Percentiles rank a stretch among this genome's conserved stretches.
Conservation (phyloP, 2,329 filamentous ascomycete species). For the Sclerotinia nivalis region DNA sequence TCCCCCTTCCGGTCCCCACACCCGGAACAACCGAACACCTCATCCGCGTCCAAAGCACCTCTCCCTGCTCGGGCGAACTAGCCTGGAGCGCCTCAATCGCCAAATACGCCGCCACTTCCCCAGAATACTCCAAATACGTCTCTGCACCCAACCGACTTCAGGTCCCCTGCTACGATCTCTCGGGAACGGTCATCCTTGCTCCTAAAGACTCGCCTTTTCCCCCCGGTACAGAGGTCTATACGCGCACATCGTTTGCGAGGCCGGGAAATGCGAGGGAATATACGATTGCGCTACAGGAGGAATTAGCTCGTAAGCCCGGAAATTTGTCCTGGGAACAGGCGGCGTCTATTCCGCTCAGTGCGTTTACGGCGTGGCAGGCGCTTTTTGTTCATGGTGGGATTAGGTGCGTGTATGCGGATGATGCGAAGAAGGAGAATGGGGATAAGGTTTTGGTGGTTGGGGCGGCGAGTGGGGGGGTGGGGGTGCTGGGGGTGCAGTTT, state of each 20-base stretch:
- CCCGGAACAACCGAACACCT: background rate
- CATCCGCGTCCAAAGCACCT: slow-evolving; percentile 7
- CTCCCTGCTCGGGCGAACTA: slow-evolving; percentile 17
- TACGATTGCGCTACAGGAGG: background rate
- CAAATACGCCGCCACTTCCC: background rate
- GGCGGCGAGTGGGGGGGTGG: slow-evolving; percentile 15
- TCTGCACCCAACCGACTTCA: background rate
- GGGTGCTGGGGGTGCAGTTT: background rate
- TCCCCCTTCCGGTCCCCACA: background rate
- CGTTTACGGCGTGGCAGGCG: slow-evolving; percentile 21
- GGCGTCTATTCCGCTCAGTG: slow-evolving; percentile 9
- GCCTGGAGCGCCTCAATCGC: slow-evolving; percentile 7
- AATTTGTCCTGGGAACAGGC: slow-evolving; percentile 16
- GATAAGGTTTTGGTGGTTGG: background rate
- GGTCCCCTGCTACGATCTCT: slow-evolving; percentile 17
- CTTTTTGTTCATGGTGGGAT: slow-evolving; percentile 12
- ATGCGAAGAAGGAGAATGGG: background rate
- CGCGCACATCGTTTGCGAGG: background rate
- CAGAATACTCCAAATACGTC: background rate
- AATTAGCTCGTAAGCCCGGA: background rate
- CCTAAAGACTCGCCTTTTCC: background rate
- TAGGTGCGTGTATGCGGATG: background rate
- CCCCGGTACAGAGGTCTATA: background rate
- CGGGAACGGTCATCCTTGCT: background rate
- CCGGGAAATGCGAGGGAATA: slow-evolving; percentile 18